These are phyloP conservation scores for Parmales sp. DNA, from an alignment of 108 stramenopile genomes.

Conservation along the genomic window DNA sequence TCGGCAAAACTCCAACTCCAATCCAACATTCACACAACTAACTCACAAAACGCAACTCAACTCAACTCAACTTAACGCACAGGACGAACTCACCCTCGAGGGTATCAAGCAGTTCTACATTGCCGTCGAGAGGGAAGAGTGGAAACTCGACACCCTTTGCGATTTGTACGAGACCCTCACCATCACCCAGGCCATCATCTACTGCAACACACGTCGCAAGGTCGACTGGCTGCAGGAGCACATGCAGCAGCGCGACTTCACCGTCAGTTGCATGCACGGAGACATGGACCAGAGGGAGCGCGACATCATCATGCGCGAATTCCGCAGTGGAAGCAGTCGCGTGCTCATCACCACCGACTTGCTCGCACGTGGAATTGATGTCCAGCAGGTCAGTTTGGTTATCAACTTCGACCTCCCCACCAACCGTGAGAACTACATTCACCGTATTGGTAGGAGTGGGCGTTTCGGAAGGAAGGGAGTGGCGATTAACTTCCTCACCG, in stretches of 20 bases:
- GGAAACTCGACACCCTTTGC: constrained; percentile 98
- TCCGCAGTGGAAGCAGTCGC: constrained; percentile 98
- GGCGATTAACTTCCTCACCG: constrained; percentile 97
- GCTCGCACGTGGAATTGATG: constrained; percentile 92
- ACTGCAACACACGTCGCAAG: constrained; percentile 99
- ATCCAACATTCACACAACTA: no score
- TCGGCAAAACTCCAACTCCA: no score
- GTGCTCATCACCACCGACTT: constrained; percentile 99
- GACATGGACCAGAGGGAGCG: constrained; percentile 99
- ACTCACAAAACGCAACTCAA: no score
- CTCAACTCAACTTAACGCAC: no score
- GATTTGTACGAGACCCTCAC: constrained; percentile 99
- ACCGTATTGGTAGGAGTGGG: constrained; percentile 98
- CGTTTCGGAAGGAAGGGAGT: constrained; percentile 99
- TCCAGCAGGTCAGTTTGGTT: constrained; percentile 97
- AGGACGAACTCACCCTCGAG: constrained; percentile 98
- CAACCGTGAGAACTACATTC: constrained; percentile 99
- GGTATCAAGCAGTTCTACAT: constrained; percentile 99
- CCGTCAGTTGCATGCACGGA: constrained; percentile 99
- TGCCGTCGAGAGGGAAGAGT: constrained; percentile 94
- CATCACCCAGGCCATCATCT: constrained; percentile 99
- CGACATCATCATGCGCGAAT: constrained; percentile 99
- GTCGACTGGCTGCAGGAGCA: constrained; percentile 98
- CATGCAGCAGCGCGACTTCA: constrained; percentile 93
- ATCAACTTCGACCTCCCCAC: constrained; percentile 99